A percentile compares a stretch with the other conserved stretches of the same genome.
Evolutionary conservation across 352 stramenopile species (phyloP).

Genomic region (Pythium biforme): DNA sequence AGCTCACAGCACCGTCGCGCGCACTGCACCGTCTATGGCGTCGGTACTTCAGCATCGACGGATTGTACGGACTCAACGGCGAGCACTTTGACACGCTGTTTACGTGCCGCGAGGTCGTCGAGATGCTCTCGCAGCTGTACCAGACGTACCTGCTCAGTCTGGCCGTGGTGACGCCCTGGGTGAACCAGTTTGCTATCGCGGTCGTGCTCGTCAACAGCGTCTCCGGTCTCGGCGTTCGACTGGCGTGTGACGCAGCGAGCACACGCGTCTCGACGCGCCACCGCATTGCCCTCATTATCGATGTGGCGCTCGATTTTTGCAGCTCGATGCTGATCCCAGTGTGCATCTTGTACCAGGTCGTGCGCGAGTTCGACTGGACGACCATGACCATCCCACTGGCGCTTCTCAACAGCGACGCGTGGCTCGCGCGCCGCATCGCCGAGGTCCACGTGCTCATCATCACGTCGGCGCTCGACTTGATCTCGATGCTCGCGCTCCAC

Average conservation of each 20-base stretch:
- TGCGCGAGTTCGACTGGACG: constrained; percentile 13
- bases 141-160: constrained; percentile 21
- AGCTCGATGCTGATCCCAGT: constrained; percentile 22
- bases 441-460: constrained; percentile 6
- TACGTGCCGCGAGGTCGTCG: constrained; percentile 12
- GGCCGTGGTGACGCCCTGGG: constrained; percentile 12
- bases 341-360: constrained; percentile 16
- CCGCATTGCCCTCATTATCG: background rate
- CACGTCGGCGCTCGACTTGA: constrained; percentile 2
- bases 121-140: constrained; percentile 23
- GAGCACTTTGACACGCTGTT: constrained; percentile 19
- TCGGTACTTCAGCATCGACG: constrained; percentile 25
- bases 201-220: constrained; percentile 21
- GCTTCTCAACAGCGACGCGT: constrained; percentile 16
- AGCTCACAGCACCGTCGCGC: background rate
- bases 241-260: background rate
- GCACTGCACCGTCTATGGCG: background rate
- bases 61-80: constrained; percentile 25
- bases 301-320: constrained; percentile 25
- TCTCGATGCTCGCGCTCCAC: constrained; percentile 6
- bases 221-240: background rate
- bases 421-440: background rate
- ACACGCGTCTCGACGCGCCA: background rate
- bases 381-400: background rate
- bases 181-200: constrained; percentile 18